phyloP scores from a whole-genome alignment of 352 stramenopile genomes.

The Globisporangium parvum region DNA sequence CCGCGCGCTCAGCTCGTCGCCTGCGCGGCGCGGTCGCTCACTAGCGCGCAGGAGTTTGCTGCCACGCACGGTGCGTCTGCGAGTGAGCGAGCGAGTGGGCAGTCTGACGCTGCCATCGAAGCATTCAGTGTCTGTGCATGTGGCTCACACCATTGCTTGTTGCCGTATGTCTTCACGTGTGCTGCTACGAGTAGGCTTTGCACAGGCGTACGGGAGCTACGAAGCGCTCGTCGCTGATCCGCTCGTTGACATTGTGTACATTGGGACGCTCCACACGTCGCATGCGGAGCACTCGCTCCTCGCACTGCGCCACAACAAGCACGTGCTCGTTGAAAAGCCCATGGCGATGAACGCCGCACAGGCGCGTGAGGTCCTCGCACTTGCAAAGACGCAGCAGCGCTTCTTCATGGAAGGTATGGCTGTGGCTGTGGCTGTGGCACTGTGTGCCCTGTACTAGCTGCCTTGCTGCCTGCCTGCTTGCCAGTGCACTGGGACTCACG shows the following conservation, averaged over 20 bases:
- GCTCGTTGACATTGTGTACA: constrained; percentile 84
- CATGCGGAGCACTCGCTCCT: constrained; percentile 63
- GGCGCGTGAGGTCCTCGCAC: constrained; percentile 44
- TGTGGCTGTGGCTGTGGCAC: background rate
- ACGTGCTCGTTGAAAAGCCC: constrained; percentile 89
- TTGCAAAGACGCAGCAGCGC: constrained; percentile 43
- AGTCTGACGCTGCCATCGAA: constrained; percentile 1
- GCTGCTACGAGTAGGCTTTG: constrained; percentile 23
- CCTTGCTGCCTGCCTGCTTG: background rate
- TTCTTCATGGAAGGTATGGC: constrained; percentile 51
- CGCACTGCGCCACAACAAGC: constrained; percentile 67
- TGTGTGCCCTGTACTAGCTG: background rate
- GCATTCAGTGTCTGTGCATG: background rate
- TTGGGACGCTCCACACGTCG: constrained; percentile 81
- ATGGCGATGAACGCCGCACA: constrained; percentile 78
- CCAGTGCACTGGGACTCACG: too few relatives aligned
- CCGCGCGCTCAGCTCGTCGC: constrained; percentile 23
- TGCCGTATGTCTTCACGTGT: background rate
- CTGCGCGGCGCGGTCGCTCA: constrained; percentile 36
- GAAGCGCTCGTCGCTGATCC: constrained; percentile 64
- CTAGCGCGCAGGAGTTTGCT: constrained; percentile 29
- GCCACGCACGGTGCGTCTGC: constrained; percentile 18
- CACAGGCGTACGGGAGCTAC: constrained; percentile 71
- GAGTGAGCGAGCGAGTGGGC: background rate
- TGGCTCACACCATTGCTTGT: background rate